Evolutionary conservation across 2,329 filamentous ascomycete species (phyloP).

Genomic region (Truncatella angustata): DNA sequence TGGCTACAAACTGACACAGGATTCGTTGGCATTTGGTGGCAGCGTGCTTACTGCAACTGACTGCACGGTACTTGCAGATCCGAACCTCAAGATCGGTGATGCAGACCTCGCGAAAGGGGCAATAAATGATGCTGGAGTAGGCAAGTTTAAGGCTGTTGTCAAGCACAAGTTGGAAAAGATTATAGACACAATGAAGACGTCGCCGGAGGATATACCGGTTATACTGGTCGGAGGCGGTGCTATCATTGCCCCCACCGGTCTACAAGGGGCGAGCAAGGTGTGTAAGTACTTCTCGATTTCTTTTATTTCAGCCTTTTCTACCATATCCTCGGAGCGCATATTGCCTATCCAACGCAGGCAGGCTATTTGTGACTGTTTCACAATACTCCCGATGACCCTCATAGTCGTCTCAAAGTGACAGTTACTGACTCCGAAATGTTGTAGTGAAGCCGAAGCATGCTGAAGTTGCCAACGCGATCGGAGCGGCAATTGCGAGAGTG

Average conservation of each 20-base stretch:
- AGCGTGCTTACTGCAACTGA: conserved; percentile 59
- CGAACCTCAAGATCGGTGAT: conserved; percentile 39
- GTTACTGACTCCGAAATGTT: no score
- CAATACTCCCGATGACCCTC: no score
- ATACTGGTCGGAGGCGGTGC: conserved; percentile 64
- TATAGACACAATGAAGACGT: conserved; percentile 63
- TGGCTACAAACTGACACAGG: conserved; percentile 52
- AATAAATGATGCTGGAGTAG: conserved; percentile 22
- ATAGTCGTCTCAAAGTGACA: no score
- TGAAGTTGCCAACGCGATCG: conserved; percentile 3
- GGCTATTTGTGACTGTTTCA: no score
- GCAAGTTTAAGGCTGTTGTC: conserved; percentile 22
- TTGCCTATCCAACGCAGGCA: no score
- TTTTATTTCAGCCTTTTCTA: no score
- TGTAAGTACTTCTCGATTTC: no score
- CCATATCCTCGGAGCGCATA: no score
- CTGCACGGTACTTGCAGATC: conserved; percentile 36
- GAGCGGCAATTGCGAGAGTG: neutral
- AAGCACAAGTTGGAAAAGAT: conserved; percentile 28
- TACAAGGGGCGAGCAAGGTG: neutral
- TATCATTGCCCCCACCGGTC: neutral
- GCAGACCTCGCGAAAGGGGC: conserved; percentile 20
- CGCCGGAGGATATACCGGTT: conserved; percentile 56
- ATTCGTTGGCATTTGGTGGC: conserved; percentile 57
- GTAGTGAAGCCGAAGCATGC: neutral